Conservation (phyloP, 129 eudicot species). For the Flaveria robusta region DNA sequence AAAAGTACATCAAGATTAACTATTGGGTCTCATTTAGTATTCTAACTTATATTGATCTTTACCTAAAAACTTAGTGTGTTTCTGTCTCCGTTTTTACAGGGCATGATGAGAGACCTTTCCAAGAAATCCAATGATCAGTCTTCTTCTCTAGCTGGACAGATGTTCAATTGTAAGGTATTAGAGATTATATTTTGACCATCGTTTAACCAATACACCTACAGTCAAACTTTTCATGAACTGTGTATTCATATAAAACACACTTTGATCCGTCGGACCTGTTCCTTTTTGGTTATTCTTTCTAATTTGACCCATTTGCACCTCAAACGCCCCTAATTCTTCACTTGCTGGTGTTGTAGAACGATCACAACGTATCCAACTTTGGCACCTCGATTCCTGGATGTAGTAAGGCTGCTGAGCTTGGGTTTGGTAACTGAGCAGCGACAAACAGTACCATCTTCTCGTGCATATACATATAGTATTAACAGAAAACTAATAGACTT, state of each 20-base stretch:
- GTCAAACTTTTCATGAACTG: background rate
- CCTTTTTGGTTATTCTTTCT: background rate
- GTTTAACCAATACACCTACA: background rate
- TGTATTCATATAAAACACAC: background rate
- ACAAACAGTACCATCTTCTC: conserved; percentile 25
- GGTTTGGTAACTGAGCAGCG: conserved; percentile 31
- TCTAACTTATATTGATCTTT: background rate
- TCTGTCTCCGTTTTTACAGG: conserved; percentile 32
- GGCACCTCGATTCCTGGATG: conserved; percentile 27
- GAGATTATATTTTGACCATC: conserved; percentile 1
- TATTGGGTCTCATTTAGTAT: no score
- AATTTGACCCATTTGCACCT: background rate
- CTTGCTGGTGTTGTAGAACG: conserved; percentile 31
- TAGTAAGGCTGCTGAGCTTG: conserved; percentile 26
- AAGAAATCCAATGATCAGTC: conserved; percentile 36
- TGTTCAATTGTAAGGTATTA: conserved; percentile 31
- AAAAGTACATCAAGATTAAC: background rate
- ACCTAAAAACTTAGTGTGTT: background rate
- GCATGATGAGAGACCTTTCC: conserved; percentile 52
- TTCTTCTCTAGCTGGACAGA: conserved; percentile 33
- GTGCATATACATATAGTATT: conserved; percentile 32
- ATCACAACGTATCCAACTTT: conserved; percentile 30
- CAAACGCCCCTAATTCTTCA: background rate
- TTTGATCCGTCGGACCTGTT: background rate
- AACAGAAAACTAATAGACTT: background rate